Evolutionary conservation across 139 green algal genomes (phyloP), one percentile per base, ranked within the genome.

Genomic region (Tetratostichococcus sp.): DNA sequence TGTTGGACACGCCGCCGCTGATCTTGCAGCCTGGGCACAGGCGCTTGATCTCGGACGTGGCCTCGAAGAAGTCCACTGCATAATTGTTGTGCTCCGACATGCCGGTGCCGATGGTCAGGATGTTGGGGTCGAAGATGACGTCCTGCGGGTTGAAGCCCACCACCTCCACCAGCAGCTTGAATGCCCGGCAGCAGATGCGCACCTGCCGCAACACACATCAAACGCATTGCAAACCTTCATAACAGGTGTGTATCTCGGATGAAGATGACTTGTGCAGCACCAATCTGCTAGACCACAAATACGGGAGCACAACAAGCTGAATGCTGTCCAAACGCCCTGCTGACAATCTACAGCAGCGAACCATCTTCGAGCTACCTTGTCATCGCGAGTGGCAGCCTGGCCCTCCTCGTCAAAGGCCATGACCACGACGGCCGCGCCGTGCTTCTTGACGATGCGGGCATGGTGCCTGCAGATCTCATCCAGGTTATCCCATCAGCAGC

Each of bases 111-210:
- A 99, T 87, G 17, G 95, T 98, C 19, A 99, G 88, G 82, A 99
- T 98, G 88, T 99, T 99, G 84, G 95, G 95, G 81, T 99, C 95
- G 69, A 99, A 99, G 72, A 99, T 93, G 83, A 99, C 95, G 88
- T 99, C 95, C 84, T 98, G 80, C 23, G 94, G 89, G 75, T 95
- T 88, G 82, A 98, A 98, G 70, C 89, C 91, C 68, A 98, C 92
- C 79, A 97, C 85, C 72, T 98, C 91, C 43, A 99, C 95, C 77
- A 99, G 80, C 33, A 98, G 95, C 69, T 88, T 84, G 84, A 95
- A 99, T 6, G 95, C 95, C 21, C 95, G 88, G 69, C 86, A 75
- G 88, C 95, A 99, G 71, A 99, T 99, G 80, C 89, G 82, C 30
- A 97, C 83, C 86, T 95, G 80, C 70, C 28, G 25, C 31, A 0